Evolutionary conservation across 2,329 filamentous ascomycete genomes (phyloP).

Genomic region (Colletotrichum cuscutae): DNA sequence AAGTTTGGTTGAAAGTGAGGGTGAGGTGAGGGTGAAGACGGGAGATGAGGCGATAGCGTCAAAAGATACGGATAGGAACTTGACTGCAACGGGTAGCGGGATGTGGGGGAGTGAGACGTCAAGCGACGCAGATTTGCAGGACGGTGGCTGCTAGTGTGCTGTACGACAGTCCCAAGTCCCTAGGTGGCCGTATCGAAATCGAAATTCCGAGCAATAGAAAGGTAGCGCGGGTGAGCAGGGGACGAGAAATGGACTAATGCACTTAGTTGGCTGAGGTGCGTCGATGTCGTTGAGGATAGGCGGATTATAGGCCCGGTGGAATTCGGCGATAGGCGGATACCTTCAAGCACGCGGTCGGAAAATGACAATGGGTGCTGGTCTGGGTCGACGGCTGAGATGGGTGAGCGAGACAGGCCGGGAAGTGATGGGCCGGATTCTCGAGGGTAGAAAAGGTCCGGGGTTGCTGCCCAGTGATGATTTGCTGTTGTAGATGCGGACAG

Average conservation of each 20-base stretch:
- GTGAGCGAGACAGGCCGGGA: neutral
- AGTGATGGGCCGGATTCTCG: neutral
- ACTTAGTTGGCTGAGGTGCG: neutral
- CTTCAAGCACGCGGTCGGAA: neutral
- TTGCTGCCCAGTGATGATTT: neutral
- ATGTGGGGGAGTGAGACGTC: neutral
- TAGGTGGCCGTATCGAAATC: neutral
- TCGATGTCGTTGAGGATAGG: neutral
- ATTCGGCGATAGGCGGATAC: neutral
- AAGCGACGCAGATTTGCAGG: neutral
- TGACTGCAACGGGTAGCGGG: constrained; percentile 2
- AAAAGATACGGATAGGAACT: neutral
- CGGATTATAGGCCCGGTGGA: neutral
- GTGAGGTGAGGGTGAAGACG: neutral
- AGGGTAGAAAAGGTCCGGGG: neutral
- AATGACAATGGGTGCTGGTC: neutral
- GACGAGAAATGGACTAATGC: neutral
- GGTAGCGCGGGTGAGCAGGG: neutral
- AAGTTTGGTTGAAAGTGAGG: neutral
- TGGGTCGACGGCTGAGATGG: neutral
- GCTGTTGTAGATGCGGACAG: neutral
- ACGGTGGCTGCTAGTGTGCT: neutral
- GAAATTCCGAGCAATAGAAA: neutral
- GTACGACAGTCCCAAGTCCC: too few relatives aligned
- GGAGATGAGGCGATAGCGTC: neutral